Evolutionary conservation across 176 grass and related monocot species (phyloP).

Genomic region (Oryza nivara): DNA sequence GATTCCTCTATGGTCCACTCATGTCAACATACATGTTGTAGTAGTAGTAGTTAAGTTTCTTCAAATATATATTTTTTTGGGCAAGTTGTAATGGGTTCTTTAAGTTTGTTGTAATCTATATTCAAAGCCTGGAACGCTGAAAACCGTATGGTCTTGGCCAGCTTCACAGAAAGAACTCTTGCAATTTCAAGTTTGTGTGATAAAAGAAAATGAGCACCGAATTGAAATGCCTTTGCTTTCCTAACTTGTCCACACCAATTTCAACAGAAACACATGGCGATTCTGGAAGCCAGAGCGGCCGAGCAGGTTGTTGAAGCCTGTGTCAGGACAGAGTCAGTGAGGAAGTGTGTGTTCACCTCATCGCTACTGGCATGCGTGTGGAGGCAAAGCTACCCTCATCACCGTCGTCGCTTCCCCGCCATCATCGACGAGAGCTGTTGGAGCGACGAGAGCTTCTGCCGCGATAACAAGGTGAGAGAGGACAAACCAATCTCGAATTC

Average conservation of each 20-base stretch:
- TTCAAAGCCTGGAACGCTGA: not conserved
- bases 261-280: constrained; percentile 89
- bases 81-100: not conserved
- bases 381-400: constrained; percentile 57
- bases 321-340: constrained; percentile 75
- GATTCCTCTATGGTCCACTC: not conserved
- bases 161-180: not conserved
- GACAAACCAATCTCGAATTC: no score
- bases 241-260: not conserved
- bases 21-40: not conserved
- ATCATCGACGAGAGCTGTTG: constrained; percentile 85
- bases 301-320: constrained; percentile 92
- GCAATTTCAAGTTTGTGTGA: not conserved
- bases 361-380: constrained; percentile 90
- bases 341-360: constrained; percentile 90
- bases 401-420: constrained; percentile 48
- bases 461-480: constrained; percentile 70
- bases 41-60: not conserved
- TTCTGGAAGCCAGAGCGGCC: constrained; percentile 69
- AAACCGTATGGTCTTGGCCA: not conserved
- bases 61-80: not conserved
- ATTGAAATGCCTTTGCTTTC: not conserved
- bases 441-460: constrained; percentile 88
- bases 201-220: not conserved
- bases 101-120: not conserved